Evolutionary conservation across 2,329 filamentous ascomycete species (phyloP).

Genomic region (Fusarium nematophilum): DNA sequence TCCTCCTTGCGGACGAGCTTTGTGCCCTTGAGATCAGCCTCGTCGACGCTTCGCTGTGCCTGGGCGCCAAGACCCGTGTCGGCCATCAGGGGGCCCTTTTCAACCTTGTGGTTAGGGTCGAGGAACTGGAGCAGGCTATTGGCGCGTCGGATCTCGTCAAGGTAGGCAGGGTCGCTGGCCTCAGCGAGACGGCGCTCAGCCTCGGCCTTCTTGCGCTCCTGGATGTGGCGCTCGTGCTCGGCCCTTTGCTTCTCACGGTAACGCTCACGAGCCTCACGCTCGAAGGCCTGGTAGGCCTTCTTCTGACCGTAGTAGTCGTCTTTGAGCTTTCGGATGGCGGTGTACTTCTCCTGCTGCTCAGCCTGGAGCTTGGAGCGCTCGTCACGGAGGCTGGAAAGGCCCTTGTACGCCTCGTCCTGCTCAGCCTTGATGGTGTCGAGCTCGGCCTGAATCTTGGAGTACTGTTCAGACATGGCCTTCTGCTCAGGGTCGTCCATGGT

Average conservation of each 20-base stretch:
- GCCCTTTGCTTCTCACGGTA: constrained; percentile 81
- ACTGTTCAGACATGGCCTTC: constrained; percentile 87
- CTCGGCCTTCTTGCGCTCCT: constrained; percentile 79
- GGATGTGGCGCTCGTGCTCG: constrained; percentile 79
- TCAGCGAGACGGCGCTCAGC: constrained; percentile 83
- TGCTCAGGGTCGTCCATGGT: constrained; percentile 90
- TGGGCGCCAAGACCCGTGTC: constrained; percentile 82
- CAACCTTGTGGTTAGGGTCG: constrained; percentile 77
- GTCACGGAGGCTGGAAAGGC: constrained; percentile 83
- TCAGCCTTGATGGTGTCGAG: constrained; percentile 91
- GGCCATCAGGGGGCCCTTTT: constrained; percentile 73
- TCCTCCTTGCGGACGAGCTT: constrained; percentile 88
- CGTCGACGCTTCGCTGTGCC: constrained; percentile 85
- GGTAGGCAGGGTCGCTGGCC: constrained; percentile 86
- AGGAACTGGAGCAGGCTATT: constrained; percentile 92
- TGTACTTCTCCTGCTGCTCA: constrained; percentile 88
- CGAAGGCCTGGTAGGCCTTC: constrained; percentile 85
- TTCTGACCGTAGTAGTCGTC: constrained; percentile 86
- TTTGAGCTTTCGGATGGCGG: constrained; percentile 85
- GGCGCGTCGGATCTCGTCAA: constrained; percentile 90
- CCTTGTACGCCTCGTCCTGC: constrained; percentile 92
- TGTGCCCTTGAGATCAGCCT: constrained; percentile 85
- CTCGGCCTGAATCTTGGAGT: constrained; percentile 86
- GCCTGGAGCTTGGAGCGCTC: constrained; percentile 85
- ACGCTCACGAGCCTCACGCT: constrained; percentile 83